Evolutionary conservation across 2,329 filamentous ascomycete genomes (phyloP), one percentile per base, ranked within the genome.

Genomic region (Xylariaceae sp.): DNA sequence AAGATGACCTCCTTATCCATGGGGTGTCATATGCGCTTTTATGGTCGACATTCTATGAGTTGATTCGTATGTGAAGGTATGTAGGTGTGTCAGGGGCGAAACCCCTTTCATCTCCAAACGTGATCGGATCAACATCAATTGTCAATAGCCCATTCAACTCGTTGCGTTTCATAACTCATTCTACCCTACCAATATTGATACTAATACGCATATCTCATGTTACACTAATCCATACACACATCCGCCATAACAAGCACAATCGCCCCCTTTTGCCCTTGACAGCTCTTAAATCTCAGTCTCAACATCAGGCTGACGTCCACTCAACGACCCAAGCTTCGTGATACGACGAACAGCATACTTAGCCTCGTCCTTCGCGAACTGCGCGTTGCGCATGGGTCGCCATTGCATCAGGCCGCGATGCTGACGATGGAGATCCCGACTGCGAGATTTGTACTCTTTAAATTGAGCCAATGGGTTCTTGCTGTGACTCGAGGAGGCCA

Each of bases 401-500:
- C 92, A 97, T 73, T 97, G 93, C 90, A 97, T 96, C 71, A 96
- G 69, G 0, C 93, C 93, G 9, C 92, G 82, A 67, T 97, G 92
- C 75, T 92, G 91, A 0, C 92, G 84, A 72, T 92, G 88, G 71
- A 97, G 80, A 51, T 89, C 86, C 63, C 88, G 85, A 70, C 87
- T 90, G 63, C 85, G 82, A 58, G 80, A 79, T 67, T 85, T 86
- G 71, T 88, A 85, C 18, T 87, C 81, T 71, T 86, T 86, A 70
- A 81, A 79, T 65, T 81, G 77, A 65, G 78, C 78, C 61, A 84
- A 73, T 0, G 83, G 84, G 64, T 84, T 84, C 67, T 77, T 81
- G 67, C 75, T 76, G 15, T 69, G 66, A 48, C 72, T 71, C 3
- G 74, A 75, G 53, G 62, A 65, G 30, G 62, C 50, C 0, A 5